Percentiles rank a stretch among this genome's conserved stretches.
phyloP scores from a whole-genome alignment of 345 rosid species.

The Alliaria petiolata region DNA sequence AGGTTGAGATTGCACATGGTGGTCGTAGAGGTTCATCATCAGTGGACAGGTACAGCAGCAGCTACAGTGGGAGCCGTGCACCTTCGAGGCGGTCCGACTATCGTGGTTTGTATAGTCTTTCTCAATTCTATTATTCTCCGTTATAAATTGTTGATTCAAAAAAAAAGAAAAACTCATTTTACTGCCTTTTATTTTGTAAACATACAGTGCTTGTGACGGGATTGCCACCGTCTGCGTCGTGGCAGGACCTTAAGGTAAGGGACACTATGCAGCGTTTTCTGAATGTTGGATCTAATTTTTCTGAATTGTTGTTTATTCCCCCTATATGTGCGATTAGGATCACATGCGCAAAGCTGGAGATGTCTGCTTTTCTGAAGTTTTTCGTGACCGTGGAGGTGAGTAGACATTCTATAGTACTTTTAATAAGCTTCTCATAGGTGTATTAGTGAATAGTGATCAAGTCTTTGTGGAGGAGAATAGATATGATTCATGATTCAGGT shows the following conservation, averaged over 20 bases:
- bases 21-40: conserved; percentile 76
- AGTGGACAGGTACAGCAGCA: conserved; percentile 63
- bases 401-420: neutral
- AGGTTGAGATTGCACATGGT: conserved; percentile 97
- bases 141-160: neutral
- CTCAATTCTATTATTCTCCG: neutral
- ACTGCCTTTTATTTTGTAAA: neutral
- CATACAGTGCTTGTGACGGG: conserved; percentile 81
- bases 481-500: neutral
- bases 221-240: conserved; percentile 92
- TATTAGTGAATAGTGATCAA: neutral
- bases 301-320: neutral
- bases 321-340: conserved; percentile 46
- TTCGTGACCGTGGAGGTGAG: conserved; percentile 82
- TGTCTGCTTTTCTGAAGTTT: conserved; percentile 94
- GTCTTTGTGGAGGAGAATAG: neutral
- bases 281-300: neutral
- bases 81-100: conserved; percentile 78
- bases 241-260: conserved; percentile 98
- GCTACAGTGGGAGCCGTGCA: conserved; percentile 68
- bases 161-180: neutral
- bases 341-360: conserved; percentile 99
- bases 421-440: neutral
- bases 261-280: neutral
- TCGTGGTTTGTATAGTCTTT: conserved; percentile 58